A percentile compares a stretch with the other conserved stretches of the same genome.
Evolutionary conservation across 805 yeast species (phyloP).

Genomic region (Wickerhamiella bombiphila): DNA sequence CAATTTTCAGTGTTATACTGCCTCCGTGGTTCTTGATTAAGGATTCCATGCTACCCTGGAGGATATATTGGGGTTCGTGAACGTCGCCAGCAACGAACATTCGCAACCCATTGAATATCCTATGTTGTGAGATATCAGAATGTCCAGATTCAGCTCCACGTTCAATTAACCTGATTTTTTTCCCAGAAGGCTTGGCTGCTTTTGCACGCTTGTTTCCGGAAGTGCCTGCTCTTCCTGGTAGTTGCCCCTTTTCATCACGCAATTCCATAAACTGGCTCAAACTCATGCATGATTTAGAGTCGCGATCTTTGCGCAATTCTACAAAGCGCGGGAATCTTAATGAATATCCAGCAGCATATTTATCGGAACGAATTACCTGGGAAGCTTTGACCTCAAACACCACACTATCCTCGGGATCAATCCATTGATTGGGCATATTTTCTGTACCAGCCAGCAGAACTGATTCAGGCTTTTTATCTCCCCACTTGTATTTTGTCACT

Average conservation of each 20-base stretch:
- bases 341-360: conserved; percentile 54
- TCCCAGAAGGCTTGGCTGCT: neutral
- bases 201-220: too few relatives aligned
- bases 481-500: conserved; percentile 49
- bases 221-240: too few relatives aligned
- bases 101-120: conserved; percentile 12
- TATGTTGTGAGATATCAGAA: conserved; percentile 1
- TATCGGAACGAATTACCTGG: conserved; percentile 39
- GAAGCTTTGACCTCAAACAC: conserved; percentile 77
- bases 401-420: conserved; percentile 59
- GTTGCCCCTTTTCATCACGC: conserved; percentile 11
- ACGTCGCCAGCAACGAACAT: conserved; percentile 21
- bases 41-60: conserved; percentile 14
- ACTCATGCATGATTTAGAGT: conserved; percentile 39
- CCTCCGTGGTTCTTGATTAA: conserved; percentile 22
- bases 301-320: conserved; percentile 53
- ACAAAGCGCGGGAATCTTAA: conserved; percentile 65
- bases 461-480: conserved; percentile 11
- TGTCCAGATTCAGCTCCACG: neutral
- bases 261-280: conserved; percentile 35
- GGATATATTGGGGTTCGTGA: conserved; percentile 13
- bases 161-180: neutral
- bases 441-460: conserved; percentile 7
- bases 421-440: conserved; percentile 34
- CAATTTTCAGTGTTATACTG: conserved; percentile 12